Percentiles rank a stretch among this genome's conserved stretches.
phyloP scores from a whole-genome alignment of 768 basidiomycete genomes.

The Hericium coralloides region DNA sequence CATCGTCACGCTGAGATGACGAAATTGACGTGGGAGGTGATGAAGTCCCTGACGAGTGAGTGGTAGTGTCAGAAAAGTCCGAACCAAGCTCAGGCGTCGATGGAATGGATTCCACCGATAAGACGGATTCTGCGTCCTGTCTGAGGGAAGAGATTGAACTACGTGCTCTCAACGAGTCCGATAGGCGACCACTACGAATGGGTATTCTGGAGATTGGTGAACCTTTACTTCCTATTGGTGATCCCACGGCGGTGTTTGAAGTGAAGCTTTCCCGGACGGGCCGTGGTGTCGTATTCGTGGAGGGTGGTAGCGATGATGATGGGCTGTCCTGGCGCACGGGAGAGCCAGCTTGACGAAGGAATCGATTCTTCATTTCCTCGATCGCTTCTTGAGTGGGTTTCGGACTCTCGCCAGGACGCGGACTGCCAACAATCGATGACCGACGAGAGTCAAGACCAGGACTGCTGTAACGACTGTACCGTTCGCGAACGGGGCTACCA shows the following conservation, averaged over 20 bases:
- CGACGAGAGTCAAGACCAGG: neutral
- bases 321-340: conserved; percentile 11
- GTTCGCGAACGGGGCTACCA: neutral
- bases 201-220: neutral
- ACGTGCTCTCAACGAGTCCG: conserved; percentile 7
- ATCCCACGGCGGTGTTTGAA: neutral
- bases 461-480: neutral
- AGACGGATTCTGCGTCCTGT: conserved; percentile 19
- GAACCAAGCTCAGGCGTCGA: conserved; percentile 52
- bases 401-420: neutral
- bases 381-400: conserved; percentile 40
- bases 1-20: conserved; percentile 13
- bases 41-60: conserved; percentile 38
- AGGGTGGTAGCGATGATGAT: neutral
- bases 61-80: conserved; percentile 51
- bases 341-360: conserved; percentile 28
- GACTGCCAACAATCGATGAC: neutral
- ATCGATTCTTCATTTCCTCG: conserved; percentile 56
- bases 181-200: conserved; percentile 3
- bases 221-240: neutral
- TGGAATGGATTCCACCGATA: conserved; percentile 28
- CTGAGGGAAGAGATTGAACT: conserved; percentile 10
- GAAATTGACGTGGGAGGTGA: conserved; percentile 38
- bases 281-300: neutral
- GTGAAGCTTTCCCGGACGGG: neutral